These are phyloP conservation scores for Aspergillus persii DNA, from an alignment of 2,329 filamentous ascomycete species.

Conservation along the genomic window DNA sequence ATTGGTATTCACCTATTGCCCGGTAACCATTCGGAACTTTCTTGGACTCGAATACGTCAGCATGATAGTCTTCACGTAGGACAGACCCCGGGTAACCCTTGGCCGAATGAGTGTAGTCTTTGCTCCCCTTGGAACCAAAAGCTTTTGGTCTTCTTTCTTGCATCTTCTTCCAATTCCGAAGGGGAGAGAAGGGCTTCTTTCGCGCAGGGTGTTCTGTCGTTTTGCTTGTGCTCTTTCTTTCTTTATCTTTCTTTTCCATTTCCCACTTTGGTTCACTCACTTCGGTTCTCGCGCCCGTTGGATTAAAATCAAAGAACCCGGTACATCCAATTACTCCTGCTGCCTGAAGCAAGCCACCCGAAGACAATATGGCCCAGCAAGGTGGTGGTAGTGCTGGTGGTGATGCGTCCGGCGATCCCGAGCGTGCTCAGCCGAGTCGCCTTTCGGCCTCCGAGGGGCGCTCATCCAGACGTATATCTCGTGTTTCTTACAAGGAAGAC, in stretches of 20 bases:
- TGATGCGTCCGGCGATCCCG: slow-evolving; percentile 14
- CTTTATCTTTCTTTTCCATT: background rate
- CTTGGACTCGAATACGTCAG: slow-evolving; percentile 32
- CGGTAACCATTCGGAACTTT: slow-evolving; percentile 15
- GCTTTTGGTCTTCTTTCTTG: background rate
- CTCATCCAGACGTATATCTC: slow-evolving; percentile 32
- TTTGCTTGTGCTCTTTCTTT: slow-evolving; percentile 5
- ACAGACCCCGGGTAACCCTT: background rate
- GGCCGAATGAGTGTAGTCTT: slow-evolving; percentile 2
- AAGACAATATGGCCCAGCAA: slow-evolving; percentile 24
- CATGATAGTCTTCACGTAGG: slow-evolving; percentile 24
- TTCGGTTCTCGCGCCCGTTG: background rate
- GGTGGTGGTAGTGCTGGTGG: background rate
- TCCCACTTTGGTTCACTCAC: slow-evolving; percentile 5
- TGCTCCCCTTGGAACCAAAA: slow-evolving; percentile 1
- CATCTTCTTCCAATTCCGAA: background rate
- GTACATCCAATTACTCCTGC: slow-evolving; percentile 2
- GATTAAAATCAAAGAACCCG: slow-evolving; percentile 2
- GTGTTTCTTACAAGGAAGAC: slow-evolving; percentile 34
- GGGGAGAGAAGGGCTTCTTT: slow-evolving; percentile 1
- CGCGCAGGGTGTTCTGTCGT: slow-evolving; percentile 4
- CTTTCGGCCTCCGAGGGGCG: slow-evolving; percentile 23
- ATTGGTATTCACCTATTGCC: background rate
- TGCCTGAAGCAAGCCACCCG: slow-evolving; percentile 5
- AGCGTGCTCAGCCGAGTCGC: slow-evolving; percentile 20